Evolutionary conservation across 352 stramenopile genomes (phyloP).

Genomic region (Globisporangium recalcitrans): DNA sequence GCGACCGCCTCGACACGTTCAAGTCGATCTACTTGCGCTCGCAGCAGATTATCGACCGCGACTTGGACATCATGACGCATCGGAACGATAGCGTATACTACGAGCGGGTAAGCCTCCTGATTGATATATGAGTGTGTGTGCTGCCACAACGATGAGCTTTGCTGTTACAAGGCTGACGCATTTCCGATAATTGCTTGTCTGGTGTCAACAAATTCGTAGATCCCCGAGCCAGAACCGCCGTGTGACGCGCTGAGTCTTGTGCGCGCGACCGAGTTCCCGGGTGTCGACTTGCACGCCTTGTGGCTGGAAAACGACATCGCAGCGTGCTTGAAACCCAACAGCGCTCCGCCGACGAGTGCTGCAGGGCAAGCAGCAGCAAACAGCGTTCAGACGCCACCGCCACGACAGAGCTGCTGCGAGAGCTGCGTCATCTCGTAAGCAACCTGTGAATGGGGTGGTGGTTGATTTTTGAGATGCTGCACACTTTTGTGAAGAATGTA

Average conservation of each 20-base stretch:
- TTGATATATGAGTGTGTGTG: not conserved
- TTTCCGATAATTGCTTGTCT: not conserved
- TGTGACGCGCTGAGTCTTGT: slow-evolving; percentile 50
- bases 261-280: slow-evolving; percentile 31
- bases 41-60: slow-evolving; percentile 58
- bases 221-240: slow-evolving; percentile 37
- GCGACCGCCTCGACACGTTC: slow-evolving; percentile 30
- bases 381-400: slow-evolving; percentile 2
- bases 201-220: slow-evolving; percentile 17
- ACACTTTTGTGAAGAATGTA: no score
- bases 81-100: slow-evolving; percentile 73
- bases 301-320: slow-evolving; percentile 48
- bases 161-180: not conserved
- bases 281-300: slow-evolving; percentile 28
- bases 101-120: slow-evolving; percentile 33
- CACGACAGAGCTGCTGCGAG: slow-evolving; percentile 33
- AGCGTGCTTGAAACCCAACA: slow-evolving; percentile 32
- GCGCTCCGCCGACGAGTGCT: slow-evolving; percentile 3
- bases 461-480: no score
- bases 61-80: slow-evolving; percentile 61
- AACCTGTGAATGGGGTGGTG: not conserved
- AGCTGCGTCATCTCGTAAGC: slow-evolving; percentile 38
- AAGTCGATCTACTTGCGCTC: slow-evolving; percentile 43
- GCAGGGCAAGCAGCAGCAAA: not conserved
- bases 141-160: not conserved